These are phyloP conservation scores for Peronosclerospora sorghi DNA, from an alignment of 352 stramenopile genomes.

Conservation along the genomic window DNA sequence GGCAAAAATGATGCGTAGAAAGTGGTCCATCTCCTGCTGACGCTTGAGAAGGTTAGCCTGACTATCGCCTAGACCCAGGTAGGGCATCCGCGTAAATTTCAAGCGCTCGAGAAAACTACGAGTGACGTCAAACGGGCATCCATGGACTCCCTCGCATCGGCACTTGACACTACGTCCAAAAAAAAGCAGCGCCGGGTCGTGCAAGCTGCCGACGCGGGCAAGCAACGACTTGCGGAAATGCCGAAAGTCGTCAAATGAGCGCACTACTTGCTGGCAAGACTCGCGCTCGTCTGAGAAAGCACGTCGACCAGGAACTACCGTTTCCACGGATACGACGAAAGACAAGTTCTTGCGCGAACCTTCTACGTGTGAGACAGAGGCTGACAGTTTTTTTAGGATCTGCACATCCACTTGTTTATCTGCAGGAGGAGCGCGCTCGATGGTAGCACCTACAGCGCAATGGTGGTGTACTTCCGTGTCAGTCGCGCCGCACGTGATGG, in stretches of 20 bases:
- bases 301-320: slow-evolving; percentile 42
- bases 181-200: slow-evolving; percentile 27
- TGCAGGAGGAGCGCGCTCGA: slow-evolving; percentile 24
- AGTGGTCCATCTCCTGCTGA: slow-evolving; percentile 75
- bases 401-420: slow-evolving; percentile 48
- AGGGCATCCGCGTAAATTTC: slow-evolving; percentile 65
- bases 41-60: slow-evolving; percentile 42
- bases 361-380: slow-evolving; percentile 58
- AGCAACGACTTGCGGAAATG: slow-evolving; percentile 68
- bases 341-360: slow-evolving; percentile 62
- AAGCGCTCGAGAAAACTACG: slow-evolving; percentile 61
- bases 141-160: slow-evolving; percentile 36
- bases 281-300: slow-evolving; percentile 51
- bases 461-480: slow-evolving; percentile 19
- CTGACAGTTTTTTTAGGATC: slow-evolving; percentile 73
- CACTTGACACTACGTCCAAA: slow-evolving; percentile 37
- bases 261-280: slow-evolving; percentile 57
- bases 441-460: slow-evolving; percentile 17
- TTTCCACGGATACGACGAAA: slow-evolving; percentile 72
- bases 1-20: slow-evolving; percentile 68
- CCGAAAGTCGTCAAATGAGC: slow-evolving; percentile 70
- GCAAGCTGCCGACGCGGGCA: slow-evolving; percentile 36
- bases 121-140: slow-evolving; percentile 64
- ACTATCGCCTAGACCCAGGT: slow-evolving; percentile 39
- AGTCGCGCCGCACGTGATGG: slow-evolving; percentile 25